These are phyloP conservation scores for Diophrys sp. DNA, from an alignment of 73 alveolate species.

Conservation along the genomic window DNA sequence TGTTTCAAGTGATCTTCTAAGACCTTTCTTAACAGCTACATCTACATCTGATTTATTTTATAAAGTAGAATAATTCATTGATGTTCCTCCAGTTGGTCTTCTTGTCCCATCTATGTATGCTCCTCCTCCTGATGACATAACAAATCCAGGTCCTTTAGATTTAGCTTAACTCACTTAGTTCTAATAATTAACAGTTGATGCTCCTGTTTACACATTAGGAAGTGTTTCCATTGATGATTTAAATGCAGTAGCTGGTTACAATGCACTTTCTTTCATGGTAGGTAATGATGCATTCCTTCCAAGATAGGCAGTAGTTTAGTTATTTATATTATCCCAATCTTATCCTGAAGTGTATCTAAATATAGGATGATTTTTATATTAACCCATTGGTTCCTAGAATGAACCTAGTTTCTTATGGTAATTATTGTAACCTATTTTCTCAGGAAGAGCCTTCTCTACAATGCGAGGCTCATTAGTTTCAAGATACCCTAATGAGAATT, in stretches of 20 bases:
- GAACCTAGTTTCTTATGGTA: background rate
- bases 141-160: background rate
- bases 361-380: background rate
- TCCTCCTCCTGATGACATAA: background rate
- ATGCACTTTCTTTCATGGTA: background rate
- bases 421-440: background rate
- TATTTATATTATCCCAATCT: background rate
- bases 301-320: background rate
- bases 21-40: too few relatives aligned
- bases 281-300: background rate
- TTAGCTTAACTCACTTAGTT: background rate
- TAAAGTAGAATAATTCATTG: too few relatives aligned
- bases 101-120: background rate
- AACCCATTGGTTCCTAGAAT: background rate
- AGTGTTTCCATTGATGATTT: background rate
- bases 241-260: background rate
- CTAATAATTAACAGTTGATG: background rate
- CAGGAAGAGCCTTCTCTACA: background rate
- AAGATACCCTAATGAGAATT: background rate
- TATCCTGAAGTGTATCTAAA: background rate
- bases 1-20: too few relatives aligned
- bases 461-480: background rate
- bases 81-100: background rate
- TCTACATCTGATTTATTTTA: too few relatives aligned
- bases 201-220: background rate